Base-by-base conservation (phyloP, 1,139 yeast genomes). In the Lodderomyces theae region DNA sequence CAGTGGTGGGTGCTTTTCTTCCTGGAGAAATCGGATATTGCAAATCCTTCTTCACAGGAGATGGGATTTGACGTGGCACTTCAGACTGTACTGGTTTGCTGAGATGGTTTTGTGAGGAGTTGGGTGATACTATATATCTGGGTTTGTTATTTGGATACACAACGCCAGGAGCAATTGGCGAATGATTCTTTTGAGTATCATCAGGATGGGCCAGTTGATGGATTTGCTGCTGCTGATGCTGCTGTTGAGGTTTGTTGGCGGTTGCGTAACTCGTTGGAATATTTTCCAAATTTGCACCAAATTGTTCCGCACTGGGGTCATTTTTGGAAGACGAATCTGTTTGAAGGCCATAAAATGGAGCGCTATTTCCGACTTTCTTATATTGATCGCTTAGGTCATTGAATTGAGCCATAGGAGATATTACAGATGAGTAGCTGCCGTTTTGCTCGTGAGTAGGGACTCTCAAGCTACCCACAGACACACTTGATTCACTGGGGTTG, bases 391-490 rank as follows among this genome's bases (percentile, higher is more conserved):
- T 72, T 56, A 78, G 75, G 47, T 76, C 80, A 28, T 74, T 58
- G 52, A 75, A 77, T 47, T 79, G 82, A 1, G 82, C 68, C 65
- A 63, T 64, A n/a, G 77, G 77, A 1, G 74, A 67, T 38, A 64
- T 66, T 21, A 70, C 74, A 6, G 74, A 68, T 2, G 75, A 66
- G 46, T 65, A 58, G 42, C 72, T 64, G 41, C 66, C 61, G 49
- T 63, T 61, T 39, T 58, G 57, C 12, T 60, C 59, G 18, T 52
- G 54, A 19, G 51, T 45, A 11, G 72, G 72, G 10, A 65, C 63
- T n/a, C 50, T 43, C 32, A 53, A 45, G 13, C 44, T 40, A 19
- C 42, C 38, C 11, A 34, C 30, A 5, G 44, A 28, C 11, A 39
- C 45, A 39, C 39, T 39, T 18, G 25, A 24, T 23, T 29, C 32